Percentiles rank a stretch among this genome's conserved stretches.
phyloP scores from a whole-genome alignment of 2,329 filamentous ascomycete species.

The Cordyceps javanica region DNA sequence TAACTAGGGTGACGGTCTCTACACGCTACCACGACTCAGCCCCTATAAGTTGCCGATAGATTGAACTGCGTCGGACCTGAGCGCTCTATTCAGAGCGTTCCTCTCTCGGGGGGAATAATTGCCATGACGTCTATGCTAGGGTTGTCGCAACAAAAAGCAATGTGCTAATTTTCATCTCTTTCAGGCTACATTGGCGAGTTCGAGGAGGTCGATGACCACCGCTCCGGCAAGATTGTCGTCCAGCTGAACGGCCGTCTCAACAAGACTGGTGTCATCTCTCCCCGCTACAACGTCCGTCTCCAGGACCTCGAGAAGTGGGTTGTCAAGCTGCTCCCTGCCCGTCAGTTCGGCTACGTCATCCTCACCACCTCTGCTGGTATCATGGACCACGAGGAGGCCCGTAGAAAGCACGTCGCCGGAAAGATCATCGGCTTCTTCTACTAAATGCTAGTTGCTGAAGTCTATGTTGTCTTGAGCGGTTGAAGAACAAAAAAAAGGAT shows the following conservation, averaged over 20 bases:
- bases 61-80: constrained; percentile 38
- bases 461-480: constrained; percentile 9
- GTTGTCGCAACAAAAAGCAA: constrained; percentile 2
- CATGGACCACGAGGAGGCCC: constrained; percentile 99
- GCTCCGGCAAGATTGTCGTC: constrained; percentile 99
- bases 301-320: constrained; percentile 99
- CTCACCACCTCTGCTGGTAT: constrained; percentile 98
- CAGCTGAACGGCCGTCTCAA: constrained; percentile 99
- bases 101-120: constrained; percentile 29
- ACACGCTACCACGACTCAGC: constrained; percentile 71
- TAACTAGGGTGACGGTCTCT: constrained; percentile 97
- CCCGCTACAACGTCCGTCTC: constrained; percentile 98
- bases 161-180: constrained; percentile 16
- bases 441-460: constrained; percentile 43
- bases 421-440: constrained; percentile 99
- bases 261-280: constrained; percentile 99
- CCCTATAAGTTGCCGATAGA: constrained; percentile 99
- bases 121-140: constrained; percentile 13
- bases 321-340: constrained; percentile 94
- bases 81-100: constrained; percentile 33
- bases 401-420: constrained; percentile 97
- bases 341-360: constrained; percentile 99
- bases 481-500: constrained; percentile 14
- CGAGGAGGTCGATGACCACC: constrained; percentile 99
- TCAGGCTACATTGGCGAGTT: constrained; percentile 98